Base-by-base conservation (phyloP, 768 basidiomycete species). In the Inosperma sp. region DNA sequence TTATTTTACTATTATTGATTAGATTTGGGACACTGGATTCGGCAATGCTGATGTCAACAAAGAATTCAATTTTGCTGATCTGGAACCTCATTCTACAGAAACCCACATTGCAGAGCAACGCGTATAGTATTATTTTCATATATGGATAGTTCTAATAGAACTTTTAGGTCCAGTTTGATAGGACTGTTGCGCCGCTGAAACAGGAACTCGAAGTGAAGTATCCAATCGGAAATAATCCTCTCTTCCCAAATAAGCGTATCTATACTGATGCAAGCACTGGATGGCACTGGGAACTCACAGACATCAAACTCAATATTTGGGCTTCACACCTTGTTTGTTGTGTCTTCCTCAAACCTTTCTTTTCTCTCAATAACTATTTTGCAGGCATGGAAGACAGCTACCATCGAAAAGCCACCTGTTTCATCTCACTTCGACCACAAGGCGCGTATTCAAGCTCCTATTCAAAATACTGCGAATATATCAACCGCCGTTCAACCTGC, bases 221-320 rank as follows among this genome's bases (percentile, higher is more conserved):
- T 21, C 44, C 45, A 8, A 13, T 47, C 1, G 44, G 45, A 13
- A 46, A 46, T 25, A 46, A 52, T 19, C 3, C 51, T 16, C 30
- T 46, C 34, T 52, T 52, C 29, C 51, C 51, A n/a, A 23, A 46
- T 14, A 47, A 47, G 31, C 44, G 34, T n/a, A 48, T 52, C 27
- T 52, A 39, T n/a, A 39, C 51, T 1, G 30, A 34, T 34, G 13
- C 4, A 34, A 14, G 13, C 17, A 46, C 26, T 30, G 40, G 13
- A 37, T 48, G 43, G 23, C 39, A 46, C 45, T 52, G 45, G 31
- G 44, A 52, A 13, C 35, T 52, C 9, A 52, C 43, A 6, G 51
- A 48, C 7, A 4, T 52, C 21, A 48, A 31, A 29, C 30, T 52
- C 35, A 36, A 40, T 36, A 44, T 52, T 26, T 52, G 51, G 44